A percentile compares a stretch with the other conserved stretches of the same genome.
These are phyloP conservation scores for Leccinum boreale DNA, from an alignment of 768 basidiomycete species.

Conservation along the genomic window DNA sequence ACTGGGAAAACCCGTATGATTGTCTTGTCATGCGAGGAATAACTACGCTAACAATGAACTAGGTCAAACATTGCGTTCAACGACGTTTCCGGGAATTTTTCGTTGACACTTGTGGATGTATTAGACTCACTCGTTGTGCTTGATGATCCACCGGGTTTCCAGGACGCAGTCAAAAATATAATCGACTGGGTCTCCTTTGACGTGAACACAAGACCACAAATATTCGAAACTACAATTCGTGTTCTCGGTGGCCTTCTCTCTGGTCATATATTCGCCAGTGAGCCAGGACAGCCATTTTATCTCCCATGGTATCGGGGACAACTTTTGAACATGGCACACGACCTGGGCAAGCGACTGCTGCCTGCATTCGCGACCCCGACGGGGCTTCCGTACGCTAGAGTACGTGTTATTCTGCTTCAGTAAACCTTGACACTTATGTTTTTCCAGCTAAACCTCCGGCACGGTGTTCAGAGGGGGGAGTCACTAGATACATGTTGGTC, in stretches of 20 bases:
- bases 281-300: constrained; percentile 61
- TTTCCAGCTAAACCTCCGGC: constrained; percentile 73
- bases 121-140: constrained; percentile 91
- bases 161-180: constrained; percentile 77
- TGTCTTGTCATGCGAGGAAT: constrained; percentile 5
- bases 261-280: constrained; percentile 78
- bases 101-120: constrained; percentile 76
- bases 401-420: constrained; percentile 27
- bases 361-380: constrained; percentile 93
- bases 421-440: constrained; percentile 1
- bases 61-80: constrained; percentile 77
- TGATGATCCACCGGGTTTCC: constrained; percentile 73
- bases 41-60: constrained; percentile 11
- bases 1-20: constrained; percentile 78
- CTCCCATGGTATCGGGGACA: constrained; percentile 85
- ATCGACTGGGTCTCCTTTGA: constrained; percentile 87
- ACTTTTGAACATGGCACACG: constrained; percentile 75
- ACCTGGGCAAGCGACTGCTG: constrained; percentile 80
- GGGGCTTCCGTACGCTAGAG: constrained; percentile 89
- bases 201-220: constrained; percentile 94
- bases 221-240: constrained; percentile 95
- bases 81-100: constrained; percentile 94
- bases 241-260: constrained; percentile 89
- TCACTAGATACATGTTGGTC: constrained; percentile 79
- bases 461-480: constrained; percentile 75